phyloP scores from a whole-genome alignment of 805 yeast species.

The Ogataea kodamae region DNA sequence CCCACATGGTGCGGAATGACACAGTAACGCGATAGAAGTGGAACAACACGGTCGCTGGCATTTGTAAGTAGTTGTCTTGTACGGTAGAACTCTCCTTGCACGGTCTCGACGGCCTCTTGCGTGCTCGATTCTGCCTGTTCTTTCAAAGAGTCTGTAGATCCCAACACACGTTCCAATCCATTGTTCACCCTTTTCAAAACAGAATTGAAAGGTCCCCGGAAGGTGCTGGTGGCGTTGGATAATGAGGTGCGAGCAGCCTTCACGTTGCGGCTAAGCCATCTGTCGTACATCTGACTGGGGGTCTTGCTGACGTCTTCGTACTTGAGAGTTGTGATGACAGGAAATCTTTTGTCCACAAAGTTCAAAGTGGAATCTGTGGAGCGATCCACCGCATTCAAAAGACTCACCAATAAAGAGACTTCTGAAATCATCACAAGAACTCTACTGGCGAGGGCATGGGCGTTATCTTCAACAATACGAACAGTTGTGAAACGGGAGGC shows the following conservation, averaged over 20 bases:
- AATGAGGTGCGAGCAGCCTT: conserved; percentile 13
- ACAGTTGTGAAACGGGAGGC: conserved; percentile 18
- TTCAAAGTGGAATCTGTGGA: conserved; percentile 21
- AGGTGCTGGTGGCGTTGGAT: conserved; percentile 8
- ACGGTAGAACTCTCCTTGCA: conserved; percentile 28
- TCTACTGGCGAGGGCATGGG: conserved; percentile 12
- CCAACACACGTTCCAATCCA: conserved; percentile 26
- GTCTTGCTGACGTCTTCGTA: conserved; percentile 14
- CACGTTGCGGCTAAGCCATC: conserved; percentile 10
- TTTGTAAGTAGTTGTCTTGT: conserved; percentile 21
- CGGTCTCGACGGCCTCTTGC: conserved; percentile 7
- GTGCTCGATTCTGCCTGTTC: conserved; percentile 11
- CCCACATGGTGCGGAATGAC: conserved; percentile 32
- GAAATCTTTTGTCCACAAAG: conserved; percentile 30
- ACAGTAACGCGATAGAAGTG: conserved; percentile 27
- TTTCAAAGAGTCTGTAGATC: conserved; percentile 28
- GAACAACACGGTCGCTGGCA: conserved; percentile 29
- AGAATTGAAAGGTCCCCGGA: conserved; percentile 24
- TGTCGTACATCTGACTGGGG: conserved; percentile 10
- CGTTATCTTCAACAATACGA: conserved; percentile 18
- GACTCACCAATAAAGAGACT: conserved; percentile 19
- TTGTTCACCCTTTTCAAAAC: conserved; percentile 30
- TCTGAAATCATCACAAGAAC: conserved; percentile 17
- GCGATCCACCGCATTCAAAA: conserved; percentile 26
- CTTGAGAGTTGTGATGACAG: conserved; percentile 27